These are phyloP conservation scores for Fusarium phyllophilum DNA, from an alignment of 2,329 filamentous ascomycete genomes.

Conservation along the genomic window DNA sequence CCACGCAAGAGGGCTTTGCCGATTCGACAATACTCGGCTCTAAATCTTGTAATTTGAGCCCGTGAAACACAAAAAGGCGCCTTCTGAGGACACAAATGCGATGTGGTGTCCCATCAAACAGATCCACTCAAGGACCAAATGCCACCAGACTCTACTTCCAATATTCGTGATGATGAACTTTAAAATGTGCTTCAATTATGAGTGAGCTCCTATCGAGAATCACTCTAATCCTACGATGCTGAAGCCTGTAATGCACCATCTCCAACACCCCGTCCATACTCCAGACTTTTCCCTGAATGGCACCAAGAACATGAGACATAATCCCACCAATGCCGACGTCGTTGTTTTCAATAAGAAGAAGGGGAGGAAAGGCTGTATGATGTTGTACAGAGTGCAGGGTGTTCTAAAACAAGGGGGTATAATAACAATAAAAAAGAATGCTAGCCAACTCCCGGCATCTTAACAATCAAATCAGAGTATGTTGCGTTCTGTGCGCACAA, in stretches of 20 bases:
- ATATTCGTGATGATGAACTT: neutral
- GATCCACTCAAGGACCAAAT: neutral
- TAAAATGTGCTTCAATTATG: conserved; percentile 7
- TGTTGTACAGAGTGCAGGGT: conserved; percentile 10
- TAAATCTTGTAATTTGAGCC: neutral
- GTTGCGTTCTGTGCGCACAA: conserved; percentile 16
- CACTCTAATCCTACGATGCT: conserved; percentile 4
- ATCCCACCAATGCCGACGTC: neutral
- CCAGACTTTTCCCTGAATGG: neutral
- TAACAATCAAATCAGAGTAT: conserved; percentile 20
- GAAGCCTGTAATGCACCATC: neutral
- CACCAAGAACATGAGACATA: neutral
- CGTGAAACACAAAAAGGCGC: neutral
- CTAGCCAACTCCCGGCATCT: conserved; percentile 26
- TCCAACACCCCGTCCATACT: conserved; percentile 1
- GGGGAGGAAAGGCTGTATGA: neutral
- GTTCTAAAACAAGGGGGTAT: conserved; percentile 37
- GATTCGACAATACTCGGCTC: neutral
- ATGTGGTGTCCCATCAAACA: neutral
- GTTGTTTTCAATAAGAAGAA: neutral
- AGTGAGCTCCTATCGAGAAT: conserved; percentile 1
- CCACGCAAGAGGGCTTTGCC: neutral
- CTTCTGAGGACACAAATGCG: neutral
- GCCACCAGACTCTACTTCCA: neutral
- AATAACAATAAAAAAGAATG: conserved; percentile 40